Base-by-base conservation (phyloP, 208 protist species). In the Wallacemonas rigidus region DNA sequence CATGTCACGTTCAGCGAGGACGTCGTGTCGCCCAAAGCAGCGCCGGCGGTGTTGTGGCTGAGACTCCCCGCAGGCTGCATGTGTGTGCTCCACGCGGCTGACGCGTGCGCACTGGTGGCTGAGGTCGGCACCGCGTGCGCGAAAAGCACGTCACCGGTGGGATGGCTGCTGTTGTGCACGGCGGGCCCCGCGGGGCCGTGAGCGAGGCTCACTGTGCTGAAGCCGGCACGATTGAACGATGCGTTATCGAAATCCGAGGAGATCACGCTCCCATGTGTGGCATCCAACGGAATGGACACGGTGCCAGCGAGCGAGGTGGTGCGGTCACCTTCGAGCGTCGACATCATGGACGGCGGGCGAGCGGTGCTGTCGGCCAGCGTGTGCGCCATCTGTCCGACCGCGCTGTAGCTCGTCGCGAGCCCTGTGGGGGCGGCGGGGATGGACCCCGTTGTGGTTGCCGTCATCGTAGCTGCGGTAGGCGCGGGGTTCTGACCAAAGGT, bases 1-100 rank as follows among this genome's bases (percentile, higher is more conserved):
- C 60, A 65, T n/a, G 60, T 65, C 15, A 65, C n/a, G 40, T 65
- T 65, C 41, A 65, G 40, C n/a, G 60, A 65, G 40, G 60, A 65
- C 41, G 26, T 14, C 38, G 60, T 65, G 60, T 65, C 60, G 41
- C 40, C 60, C 7, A 65, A 17, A 45, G 60, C 8, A n/a, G 41
- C 40, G 60, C 38, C 9, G 60, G n/a, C n/a, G 11, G 14, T 51
- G 60, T 65, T 65, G 11, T 26, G 44, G n/a, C 4, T 17, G 38
- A 38, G 7, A 38, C 7, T 65, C 8, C 45, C 45, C 26, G 26
- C 26, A 26, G 26, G 26, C 26, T 26, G 26, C 26, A 26, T 0
- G 26, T 26, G 26, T 26, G 26, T 26, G 26, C 26, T 26, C 26
- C 26, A 26, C 26, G 26, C 0, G 26, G 26, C 26, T 26, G 26